phyloP scores from a whole-genome alignment of 2,329 filamentous ascomycete species.

The Colletotrichum lindemuthianum region DNA sequence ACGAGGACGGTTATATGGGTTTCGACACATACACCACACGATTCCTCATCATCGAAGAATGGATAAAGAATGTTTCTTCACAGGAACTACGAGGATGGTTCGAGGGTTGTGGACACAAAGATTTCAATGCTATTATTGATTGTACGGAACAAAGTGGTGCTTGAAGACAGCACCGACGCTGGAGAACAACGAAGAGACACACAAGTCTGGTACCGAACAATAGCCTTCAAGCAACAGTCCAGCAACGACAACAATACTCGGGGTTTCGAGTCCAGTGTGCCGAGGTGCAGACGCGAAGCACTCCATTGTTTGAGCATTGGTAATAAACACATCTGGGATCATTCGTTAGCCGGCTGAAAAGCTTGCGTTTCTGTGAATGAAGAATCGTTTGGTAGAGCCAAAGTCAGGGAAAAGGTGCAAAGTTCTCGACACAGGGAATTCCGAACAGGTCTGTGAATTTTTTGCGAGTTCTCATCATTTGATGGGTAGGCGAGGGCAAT shows the following conservation, averaged over 20 bases:
- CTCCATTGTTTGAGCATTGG: neutral
- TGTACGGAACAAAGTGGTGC: neutral
- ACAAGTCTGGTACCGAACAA: neutral
- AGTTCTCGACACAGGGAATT: constrained; percentile 44
- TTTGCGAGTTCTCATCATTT: constrained; percentile 44
- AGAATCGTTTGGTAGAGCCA: neutral
- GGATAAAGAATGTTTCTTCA: neutral
- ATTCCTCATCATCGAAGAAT: neutral
- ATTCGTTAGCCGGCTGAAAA: constrained; percentile 22
- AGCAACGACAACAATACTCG: too few species aligned
- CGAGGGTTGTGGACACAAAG: constrained; percentile 1
- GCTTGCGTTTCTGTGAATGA: neutral
- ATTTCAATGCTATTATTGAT: constrained; percentile 5
- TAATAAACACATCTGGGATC: neutral
- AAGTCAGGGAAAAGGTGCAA: constrained; percentile 39
- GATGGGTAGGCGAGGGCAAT: neutral
- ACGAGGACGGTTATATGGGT: too few species aligned
- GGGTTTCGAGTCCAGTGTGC: too few species aligned
- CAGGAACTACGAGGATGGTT: neutral
- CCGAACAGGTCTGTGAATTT: constrained; percentile 48
- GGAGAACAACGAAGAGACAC: neutral
- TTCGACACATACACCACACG: too few species aligned
- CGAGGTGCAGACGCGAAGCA: too few species aligned
- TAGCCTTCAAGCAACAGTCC: neutral
- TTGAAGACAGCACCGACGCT: neutral